Evolutionary conservation across 331 rosid genomes (phyloP), one percentile per base, ranked within the genome.

Genomic region (Quercus tomentella): DNA sequence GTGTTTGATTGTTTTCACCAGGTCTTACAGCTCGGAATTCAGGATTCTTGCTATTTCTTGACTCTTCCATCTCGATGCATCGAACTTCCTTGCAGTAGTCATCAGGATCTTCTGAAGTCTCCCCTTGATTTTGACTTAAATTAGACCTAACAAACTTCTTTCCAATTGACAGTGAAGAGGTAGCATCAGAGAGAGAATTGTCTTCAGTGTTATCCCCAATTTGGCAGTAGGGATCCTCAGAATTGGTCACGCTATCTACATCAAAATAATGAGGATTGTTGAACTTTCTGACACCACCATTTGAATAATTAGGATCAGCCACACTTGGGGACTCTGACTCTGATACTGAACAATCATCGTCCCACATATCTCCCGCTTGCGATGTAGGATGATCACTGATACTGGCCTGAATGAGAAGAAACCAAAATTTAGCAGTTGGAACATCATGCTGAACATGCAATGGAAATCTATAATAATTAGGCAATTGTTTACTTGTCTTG

Each of bases 71-170:
- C 78, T 89, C 98, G 35, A 96, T 85, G 61, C 99, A 96, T 82
- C 70, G 87, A 76, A 96, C 98, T 85, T 96, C 99, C 86, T 88
- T 96, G 91, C 98, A 93, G 83, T 85, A 81, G 58, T 87, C 93
- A 83, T 88, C 93, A 20, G 83, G 81, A 80, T 82, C 76, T 67
- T 82, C 77, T n/a, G 82, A 82, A 28, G 58, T 23, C 63, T 69
- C 73, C 56, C 41, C 82, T 65, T 71, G 82, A 74, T 82, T 82
- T 63, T 65, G 88, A 81, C 73, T 62, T 56, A 76, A 49, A 82
- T 82, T 72, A 55, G 77, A 81, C 62, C 73, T 79, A 56, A 77
- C 75, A 45, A 79, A 82, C 65, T 78, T 78, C 72, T 26, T 76
- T 54, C 74, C 69, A 68, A 69, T 41, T 54, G 77, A 31, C 30